Evolutionary conservation across 768 basidiomycete genomes (phyloP).

Genomic region (Mycena leptocephala): DNA sequence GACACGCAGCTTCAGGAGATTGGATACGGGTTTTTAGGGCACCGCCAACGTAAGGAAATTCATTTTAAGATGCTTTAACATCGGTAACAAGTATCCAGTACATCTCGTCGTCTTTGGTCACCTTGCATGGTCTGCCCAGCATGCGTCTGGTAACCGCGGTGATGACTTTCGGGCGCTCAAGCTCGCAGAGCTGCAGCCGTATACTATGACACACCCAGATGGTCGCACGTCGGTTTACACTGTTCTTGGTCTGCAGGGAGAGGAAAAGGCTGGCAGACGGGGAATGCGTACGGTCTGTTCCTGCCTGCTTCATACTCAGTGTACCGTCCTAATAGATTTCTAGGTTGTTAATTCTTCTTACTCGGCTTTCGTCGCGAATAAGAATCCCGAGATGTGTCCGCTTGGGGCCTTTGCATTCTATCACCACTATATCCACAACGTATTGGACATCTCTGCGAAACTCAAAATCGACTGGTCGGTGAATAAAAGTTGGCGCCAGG

Average conservation of each 20-base stretch:
- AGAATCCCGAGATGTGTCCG: slow-evolving; percentile 8
- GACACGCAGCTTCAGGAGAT: slow-evolving; percentile 43
- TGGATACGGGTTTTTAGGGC: slow-evolving; percentile 43
- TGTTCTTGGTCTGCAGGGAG: slow-evolving; percentile 46
- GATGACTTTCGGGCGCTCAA: slow-evolving; percentile 43
- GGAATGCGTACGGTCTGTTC: slow-evolving; percentile 18
- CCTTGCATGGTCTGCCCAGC: slow-evolving; percentile 46
- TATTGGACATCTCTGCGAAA: not conserved
- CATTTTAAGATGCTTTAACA: not conserved
- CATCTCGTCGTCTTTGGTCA: slow-evolving; percentile 43
- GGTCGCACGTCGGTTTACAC: slow-evolving; percentile 32
- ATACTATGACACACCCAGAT: slow-evolving; percentile 43
- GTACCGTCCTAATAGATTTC: not conserved
- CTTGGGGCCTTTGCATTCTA: slow-evolving; percentile 16
- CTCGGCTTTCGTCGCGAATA: slow-evolving; percentile 11
- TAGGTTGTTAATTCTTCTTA: slow-evolving; percentile 17
- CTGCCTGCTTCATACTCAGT: not conserved
- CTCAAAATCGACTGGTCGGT: slow-evolving; percentile 6
- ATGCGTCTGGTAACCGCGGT: slow-evolving; percentile 50
- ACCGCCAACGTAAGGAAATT: slow-evolving; percentile 45
- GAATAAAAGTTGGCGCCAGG: slow-evolving; percentile 4
- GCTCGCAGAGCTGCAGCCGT: slow-evolving; percentile 47
- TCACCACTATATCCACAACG: slow-evolving; percentile 10
- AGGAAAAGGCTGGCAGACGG: slow-evolving; percentile 41
- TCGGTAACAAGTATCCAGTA: slow-evolving; percentile 30